Conservation (phyloP, 176 grass and related monocot species). For the Musa beccarii region DNA sequence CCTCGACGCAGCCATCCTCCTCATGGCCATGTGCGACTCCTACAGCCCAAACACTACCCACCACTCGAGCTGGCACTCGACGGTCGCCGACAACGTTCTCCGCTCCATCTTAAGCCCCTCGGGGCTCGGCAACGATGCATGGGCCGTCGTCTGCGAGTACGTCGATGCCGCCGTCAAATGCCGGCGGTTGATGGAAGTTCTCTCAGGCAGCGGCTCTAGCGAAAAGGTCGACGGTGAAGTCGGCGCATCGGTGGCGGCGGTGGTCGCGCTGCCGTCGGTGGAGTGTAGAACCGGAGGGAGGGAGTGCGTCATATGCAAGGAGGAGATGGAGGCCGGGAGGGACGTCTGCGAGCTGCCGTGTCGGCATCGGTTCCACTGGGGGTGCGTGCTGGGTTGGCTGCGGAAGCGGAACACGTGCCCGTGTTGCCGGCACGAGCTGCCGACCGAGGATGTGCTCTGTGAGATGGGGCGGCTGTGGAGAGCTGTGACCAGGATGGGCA, state of each 20-base stretch:
- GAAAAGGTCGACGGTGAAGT: conserved; percentile 1
- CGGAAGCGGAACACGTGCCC: conserved; percentile 74
- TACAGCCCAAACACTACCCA: conserved; percentile 27
- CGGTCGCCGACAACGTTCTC: conserved; percentile 41
- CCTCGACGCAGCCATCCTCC: conserved; percentile 62
- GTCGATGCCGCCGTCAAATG: conserved; percentile 67
- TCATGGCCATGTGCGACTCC: conserved; percentile 81
- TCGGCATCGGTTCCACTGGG: conserved; percentile 75
- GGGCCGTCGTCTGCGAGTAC: conserved; percentile 43
- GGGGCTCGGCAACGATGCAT: conserved; percentile 54
- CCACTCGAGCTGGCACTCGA: conserved; percentile 51
- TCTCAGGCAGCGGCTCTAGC: conserved; percentile 1
- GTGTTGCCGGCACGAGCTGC: conserved; percentile 79
- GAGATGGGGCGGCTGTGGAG: conserved; percentile 77
- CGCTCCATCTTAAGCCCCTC: conserved; percentile 37
- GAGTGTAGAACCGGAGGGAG: conserved; percentile 21
- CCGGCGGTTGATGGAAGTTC: conserved; percentile 56
- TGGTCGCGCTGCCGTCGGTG: conserved; percentile 35
- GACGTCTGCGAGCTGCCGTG: conserved; percentile 64
- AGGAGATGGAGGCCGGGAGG: conserved; percentile 41
- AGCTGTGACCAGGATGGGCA: conserved; percentile 38
- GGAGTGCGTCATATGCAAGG: conserved; percentile 76
- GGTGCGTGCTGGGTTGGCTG: conserved; percentile 65
- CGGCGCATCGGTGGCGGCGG: conserved; percentile 32
- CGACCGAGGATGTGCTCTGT: conserved; percentile 38